Evolutionary conservation across 495 filamentous ascomycete species (phyloP), one percentile per base, ranked within the genome.

Genomic region (Immersiella caudata): DNA sequence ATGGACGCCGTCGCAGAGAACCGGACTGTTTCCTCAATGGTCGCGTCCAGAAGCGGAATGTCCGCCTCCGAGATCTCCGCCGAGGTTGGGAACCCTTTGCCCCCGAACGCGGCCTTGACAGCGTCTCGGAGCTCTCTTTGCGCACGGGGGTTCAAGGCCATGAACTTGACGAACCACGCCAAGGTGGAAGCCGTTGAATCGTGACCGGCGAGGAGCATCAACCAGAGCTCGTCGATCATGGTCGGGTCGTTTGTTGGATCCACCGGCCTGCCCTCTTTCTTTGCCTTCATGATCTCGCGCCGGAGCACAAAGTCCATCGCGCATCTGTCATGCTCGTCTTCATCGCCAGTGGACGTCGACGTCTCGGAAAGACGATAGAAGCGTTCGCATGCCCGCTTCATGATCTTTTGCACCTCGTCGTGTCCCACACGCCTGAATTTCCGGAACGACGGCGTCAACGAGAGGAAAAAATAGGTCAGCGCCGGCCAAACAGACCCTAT

Each of bases 11-110:
- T 71, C 21, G 59, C 63, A 21, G 68, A 63, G 3, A 73, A 59
- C 1, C 80, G 75, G 16, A 76, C 52, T 2, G 69, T 76, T 59
- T 82, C 80, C 55, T 79, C 79, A n/a, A 78, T 62, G 0, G 65
- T 61, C 0, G 74, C 80, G 59, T 80, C 74, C 8, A 82, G 75
- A 58, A 79, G 81, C 0, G 78, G 80, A 16, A 82, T 62, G 8
- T 64, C 67, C 0, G 67, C 55, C 21, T 68, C 55, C 12, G 73
- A 40, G 14, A 81, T 73, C 16, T 73, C 77, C 6, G 61, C 46
- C 5, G 73, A 0, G 70, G 63, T 24, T 57, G n/a, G 73, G 18
- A 62, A 24, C 26, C 18, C 1, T 1, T 18, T 1, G 67, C 51
- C 29, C 8, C 29, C 29, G 40, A 73, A 73, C 6, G 70, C 66